Evolutionary conservation across 106 monocot genomes (phyloP).

Genomic region (Cymbidium sinense): DNA sequence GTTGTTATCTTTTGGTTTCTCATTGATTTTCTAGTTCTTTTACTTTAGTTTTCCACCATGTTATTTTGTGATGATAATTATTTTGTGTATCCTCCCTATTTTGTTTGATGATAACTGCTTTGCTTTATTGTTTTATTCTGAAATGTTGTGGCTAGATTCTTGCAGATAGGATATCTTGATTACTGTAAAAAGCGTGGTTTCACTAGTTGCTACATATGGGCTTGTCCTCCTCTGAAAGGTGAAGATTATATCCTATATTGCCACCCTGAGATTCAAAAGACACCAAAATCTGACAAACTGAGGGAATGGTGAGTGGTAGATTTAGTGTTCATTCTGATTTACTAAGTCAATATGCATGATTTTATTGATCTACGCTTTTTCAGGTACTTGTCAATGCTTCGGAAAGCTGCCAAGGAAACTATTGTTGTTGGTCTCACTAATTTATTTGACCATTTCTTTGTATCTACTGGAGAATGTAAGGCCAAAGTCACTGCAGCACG

Average conservation of each 20-base stretch:
- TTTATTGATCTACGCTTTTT: not conserved
- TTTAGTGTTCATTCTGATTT: not conserved
- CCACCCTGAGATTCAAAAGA: slow-evolving; percentile 96
- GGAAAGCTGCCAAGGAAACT: slow-evolving; percentile 67
- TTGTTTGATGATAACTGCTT: not conserved
- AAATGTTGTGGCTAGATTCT: slow-evolving; percentile 5
- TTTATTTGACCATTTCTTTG: slow-evolving; percentile 77
- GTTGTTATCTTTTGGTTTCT: not conserved
- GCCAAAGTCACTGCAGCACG: slow-evolving; percentile 78
- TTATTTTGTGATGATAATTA: not conserved
- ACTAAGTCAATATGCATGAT: not conserved
- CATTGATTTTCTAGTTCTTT: not conserved
- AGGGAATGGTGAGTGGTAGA: slow-evolving; percentile 58
- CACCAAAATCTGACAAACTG: slow-evolving; percentile 91
- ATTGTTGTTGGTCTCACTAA: slow-evolving; percentile 78
- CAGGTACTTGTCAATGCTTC: slow-evolving; percentile 81
- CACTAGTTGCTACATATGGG: slow-evolving; percentile 97
- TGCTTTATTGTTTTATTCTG: not conserved
- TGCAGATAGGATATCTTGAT: slow-evolving; percentile 94
- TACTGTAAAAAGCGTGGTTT: slow-evolving; percentile 88
- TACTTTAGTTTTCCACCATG: not conserved
- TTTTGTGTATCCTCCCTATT: not conserved
- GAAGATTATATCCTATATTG: slow-evolving; percentile 97
- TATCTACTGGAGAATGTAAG: slow-evolving; percentile 50
- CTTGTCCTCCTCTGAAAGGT: slow-evolving; percentile 89